Base-by-base conservation (phyloP, 1,284 basidiomycete species). In the Puccinia horiana region DNA sequence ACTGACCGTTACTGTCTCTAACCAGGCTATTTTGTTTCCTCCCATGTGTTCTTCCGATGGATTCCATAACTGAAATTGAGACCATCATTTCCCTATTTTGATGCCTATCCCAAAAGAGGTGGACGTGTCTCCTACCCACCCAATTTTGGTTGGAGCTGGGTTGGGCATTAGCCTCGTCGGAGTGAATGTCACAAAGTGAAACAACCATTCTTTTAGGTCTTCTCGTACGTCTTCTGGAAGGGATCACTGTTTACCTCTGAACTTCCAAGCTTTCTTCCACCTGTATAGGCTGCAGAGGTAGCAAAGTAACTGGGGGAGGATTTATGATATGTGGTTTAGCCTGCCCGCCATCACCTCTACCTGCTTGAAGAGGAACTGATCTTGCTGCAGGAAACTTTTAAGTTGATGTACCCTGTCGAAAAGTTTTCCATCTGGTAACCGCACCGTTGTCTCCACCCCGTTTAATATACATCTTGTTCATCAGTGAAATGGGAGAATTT, bases 71-170 rank as follows among this genome's bases (percentile, higher is more conserved):
- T 8, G 16, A 73, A 73, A 73, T 29, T 73, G 42, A 9, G 70
- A 1, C 70, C 70, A 73, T 5, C n/a, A 20, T 16, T 29, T n/a
- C 1, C 44, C 44, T n/a, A 73, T 32, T 8, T 32, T 20, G 3
- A 73, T n/a, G 2, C 70, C 70, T 12, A 73, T 73, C 4, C 70
- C 70, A 73, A 49, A 32, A n/a, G 18, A 47, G 2, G 70, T 44
- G 9, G 16, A 29, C 16, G 70, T n/a, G n/a, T n/a, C n/a, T n/a
- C n/a, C n/a, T n/a, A n/a, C n/a, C n/a, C n/a, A n/a, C n/a, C n/a
- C n/a, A n/a, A n/a, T n/a, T n/a, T n/a, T n/a, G n/a, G n/a, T n/a
- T n/a, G n/a, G n/a, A n/a, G n/a, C n/a, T n/a, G 49, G 26, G 26
- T 47, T 32, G 16, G 70, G 42, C 23, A 47, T 73, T 29, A 73